Evolutionary conservation across 116 monocot genomes (phyloP), one percentile per base, ranked within the genome.

Genomic region (Cymodocea nodosa): DNA sequence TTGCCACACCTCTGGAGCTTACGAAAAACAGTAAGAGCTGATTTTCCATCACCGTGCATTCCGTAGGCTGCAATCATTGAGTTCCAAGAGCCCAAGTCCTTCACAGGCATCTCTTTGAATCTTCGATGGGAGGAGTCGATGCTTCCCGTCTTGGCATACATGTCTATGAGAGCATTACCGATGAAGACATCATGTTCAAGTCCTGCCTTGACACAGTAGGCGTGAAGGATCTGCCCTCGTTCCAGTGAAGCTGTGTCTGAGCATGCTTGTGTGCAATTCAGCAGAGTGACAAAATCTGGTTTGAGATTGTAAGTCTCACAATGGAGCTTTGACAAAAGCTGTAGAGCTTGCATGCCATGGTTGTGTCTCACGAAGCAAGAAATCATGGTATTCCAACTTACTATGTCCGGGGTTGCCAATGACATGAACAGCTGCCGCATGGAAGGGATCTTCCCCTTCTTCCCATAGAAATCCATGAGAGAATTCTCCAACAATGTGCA

Each of bases 321-420:
- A 30, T 81, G 78, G 44, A 84, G 35, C 59, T 57, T 22, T 3
- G 69, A 37, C 19, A 84, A 59, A 70, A 51, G 65, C 39, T 70
- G 68, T 35, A 84, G 51, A 18, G 75, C 80, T 51, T 75, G 63
- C 22, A 13, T 14, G 2, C 49, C 35, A 57, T n/a, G 65, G 23
- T 52, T 65, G 34, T 63, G 74, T 62, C 77, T 84, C 17, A 66
- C 37, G 12, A 75, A 70, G 57, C 77, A 15, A 25, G 84, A 67
- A 39, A 84, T 80, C 84, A 84, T 80, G 2, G 84, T 71, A 24
- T 84, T 84, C 84, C 84, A 84, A 1, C 77, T 75, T 1, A 80
- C 75, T 24, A 59, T 59, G 23, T 59, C 34, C 30, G 14, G 59
- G 24, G 19, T 23, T 59, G 5, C 59, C 75, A 81, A 70, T 65